Conservation (phyloP, 257 asterid species). For the Forsythia viridissima region DNA sequence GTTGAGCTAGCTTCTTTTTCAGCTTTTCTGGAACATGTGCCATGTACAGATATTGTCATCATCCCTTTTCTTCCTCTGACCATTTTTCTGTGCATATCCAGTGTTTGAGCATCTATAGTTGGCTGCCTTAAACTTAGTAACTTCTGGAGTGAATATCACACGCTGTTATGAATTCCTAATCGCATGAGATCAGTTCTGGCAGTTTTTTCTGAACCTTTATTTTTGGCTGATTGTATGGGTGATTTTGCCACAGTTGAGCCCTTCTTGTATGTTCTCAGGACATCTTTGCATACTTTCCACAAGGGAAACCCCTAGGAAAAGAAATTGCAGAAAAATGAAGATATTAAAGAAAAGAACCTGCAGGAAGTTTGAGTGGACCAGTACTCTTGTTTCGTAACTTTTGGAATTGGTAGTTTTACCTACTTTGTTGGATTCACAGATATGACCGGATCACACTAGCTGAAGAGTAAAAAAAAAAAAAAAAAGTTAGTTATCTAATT, state of each 20-base stretch:
- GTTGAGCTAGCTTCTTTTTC: conserved; percentile 8
- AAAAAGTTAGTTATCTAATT: background rate
- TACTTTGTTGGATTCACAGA: background rate
- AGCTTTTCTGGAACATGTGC: conserved; percentile 5
- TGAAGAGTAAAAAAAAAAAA: background rate
- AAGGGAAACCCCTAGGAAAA: background rate
- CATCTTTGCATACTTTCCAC: background rate
- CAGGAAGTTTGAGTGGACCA: background rate
- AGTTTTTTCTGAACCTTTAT: background rate
- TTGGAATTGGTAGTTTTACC: background rate
- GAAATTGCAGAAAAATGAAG: conserved; percentile 5
- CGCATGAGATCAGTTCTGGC: background rate
- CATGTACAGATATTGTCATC: conserved; percentile 9
- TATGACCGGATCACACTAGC: conserved; percentile 17
- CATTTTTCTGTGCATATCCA: background rate
- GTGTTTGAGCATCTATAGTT: background rate
- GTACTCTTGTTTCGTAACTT: background rate
- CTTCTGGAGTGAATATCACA: background rate
- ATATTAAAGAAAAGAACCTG: background rate
- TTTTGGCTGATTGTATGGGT: too few species aligned
- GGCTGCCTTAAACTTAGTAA: background rate
- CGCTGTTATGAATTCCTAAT: background rate
- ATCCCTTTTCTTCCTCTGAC: background rate
- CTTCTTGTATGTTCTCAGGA: background rate
- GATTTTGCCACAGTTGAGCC: too few species aligned